Base-by-base conservation (phyloP, 2,329 filamentous ascomycete genomes). In the Paecilomyces fulvus region DNA sequence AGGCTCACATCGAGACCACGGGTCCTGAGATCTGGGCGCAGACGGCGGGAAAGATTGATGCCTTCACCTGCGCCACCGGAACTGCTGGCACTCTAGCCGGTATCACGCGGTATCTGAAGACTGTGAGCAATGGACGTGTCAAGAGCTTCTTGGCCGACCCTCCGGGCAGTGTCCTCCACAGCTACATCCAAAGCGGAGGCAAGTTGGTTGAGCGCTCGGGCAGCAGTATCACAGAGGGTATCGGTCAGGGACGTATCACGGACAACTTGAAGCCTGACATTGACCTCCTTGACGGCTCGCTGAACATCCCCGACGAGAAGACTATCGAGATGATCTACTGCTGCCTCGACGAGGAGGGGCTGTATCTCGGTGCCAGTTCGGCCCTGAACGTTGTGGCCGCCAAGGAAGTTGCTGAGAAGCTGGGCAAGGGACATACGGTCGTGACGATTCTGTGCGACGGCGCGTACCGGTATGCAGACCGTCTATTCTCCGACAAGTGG, bases 271-370 rank as follows among this genome's bases (percentile, higher is more conserved):
- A 84, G 73, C 89, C 88, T 3, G 94, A 99, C 67, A 82, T 99
- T 57, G 87, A 81, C 59, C 79, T 95, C 49, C 68, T 97, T 14
- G 94, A 97, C 74, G 92, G 87, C 57, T 90, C 90, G 33, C 68
- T 99, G 66, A 81, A 86, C 70, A 90, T 99, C 64, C 82, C 84
- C 59, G 94, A 99, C 70, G 91, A 94, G 77, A 92, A 95, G 83
- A 95, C 86, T 67, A 92, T 99, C 64, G 90, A 89, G 75, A 97
- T 96, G 94, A 90, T 99, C 49, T 99, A 97, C 77, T 81, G 92
- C 61, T 96, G 92, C 69, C 79, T 99, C 60, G 92, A 97, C 67
- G 91, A 97, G 75, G 94, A 99, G 72, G 94, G 94, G 1, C 76
- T 99, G 53, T 99, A 99, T 72, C 81, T 99, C 1, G 94, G 94